Conservation (phyloP, 768 basidiomycete genomes). For the Trametes elegans region DNA sequence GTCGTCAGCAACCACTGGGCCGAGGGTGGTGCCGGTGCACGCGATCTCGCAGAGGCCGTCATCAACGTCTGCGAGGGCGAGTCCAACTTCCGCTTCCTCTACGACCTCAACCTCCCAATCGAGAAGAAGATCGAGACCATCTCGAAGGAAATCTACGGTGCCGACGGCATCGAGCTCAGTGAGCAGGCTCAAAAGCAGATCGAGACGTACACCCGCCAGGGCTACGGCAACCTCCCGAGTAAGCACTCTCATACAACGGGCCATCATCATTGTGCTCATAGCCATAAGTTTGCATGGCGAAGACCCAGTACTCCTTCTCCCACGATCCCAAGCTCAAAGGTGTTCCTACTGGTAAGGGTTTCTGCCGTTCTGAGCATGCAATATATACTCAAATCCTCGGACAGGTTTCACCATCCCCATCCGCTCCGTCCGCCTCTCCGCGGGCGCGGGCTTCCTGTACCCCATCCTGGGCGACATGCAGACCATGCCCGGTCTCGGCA, state of each 20-base stretch:
- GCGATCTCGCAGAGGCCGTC: conserved; percentile 89
- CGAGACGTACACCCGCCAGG: conserved; percentile 89
- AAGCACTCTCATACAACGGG: conserved; percentile 30
- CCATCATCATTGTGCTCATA: conserved; percentile 1
- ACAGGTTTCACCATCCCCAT: conserved; percentile 91
- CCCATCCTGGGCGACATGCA: conserved; percentile 96
- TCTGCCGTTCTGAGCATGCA: background rate
- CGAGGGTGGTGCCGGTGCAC: conserved; percentile 87
- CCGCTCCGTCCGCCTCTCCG: conserved; percentile 81
- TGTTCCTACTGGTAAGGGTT: conserved; percentile 67
- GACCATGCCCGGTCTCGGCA: conserved; percentile 96
- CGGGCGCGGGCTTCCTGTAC: conserved; percentile 95
- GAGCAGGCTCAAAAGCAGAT: conserved; percentile 83
- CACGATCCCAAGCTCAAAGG: conserved; percentile 91
- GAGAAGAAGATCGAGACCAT: conserved; percentile 88
- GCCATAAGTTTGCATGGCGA: conserved; percentile 85
- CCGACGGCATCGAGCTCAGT: conserved; percentile 85
- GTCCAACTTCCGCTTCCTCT: conserved; percentile 90
- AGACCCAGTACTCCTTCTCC: conserved; percentile 97
- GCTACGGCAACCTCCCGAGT: conserved; percentile 79
- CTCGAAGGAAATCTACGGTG: conserved; percentile 90
- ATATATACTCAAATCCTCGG: background rate
- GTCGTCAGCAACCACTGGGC: conserved; percentile 99
- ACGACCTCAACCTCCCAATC: conserved; percentile 80
- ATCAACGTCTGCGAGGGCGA: conserved; percentile 79